A percentile compares a stretch with the other conserved stretches of the same genome.
Evolutionary conservation across 192 early-diverging fungal genomes (phyloP).

Genomic region (Lobosporangium transversale): DNA sequence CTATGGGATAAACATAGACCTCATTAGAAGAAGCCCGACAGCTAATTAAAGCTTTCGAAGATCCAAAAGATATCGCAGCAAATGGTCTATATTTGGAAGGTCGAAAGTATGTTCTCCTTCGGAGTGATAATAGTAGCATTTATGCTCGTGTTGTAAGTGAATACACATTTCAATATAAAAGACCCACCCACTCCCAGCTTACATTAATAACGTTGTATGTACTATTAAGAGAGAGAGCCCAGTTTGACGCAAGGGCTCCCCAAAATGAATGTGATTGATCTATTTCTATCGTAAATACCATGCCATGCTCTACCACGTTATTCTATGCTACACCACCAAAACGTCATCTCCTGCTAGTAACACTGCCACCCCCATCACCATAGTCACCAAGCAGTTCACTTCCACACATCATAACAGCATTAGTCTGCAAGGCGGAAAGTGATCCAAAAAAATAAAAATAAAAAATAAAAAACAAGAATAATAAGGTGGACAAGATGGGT

Average conservation of each 20-base stretch:
- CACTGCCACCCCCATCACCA: too few species aligned
- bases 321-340: too few species aligned
- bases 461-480: not conserved
- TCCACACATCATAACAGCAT: too few species aligned
- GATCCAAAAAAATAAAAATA: not conserved
- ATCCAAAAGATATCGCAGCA: slow-evolving; percentile 65
- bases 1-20: too few species aligned
- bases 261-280: too few species aligned
- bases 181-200: too few species aligned
- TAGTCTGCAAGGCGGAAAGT: not conserved
- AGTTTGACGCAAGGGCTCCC: slow-evolving; percentile 1
- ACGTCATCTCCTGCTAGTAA: too few species aligned
- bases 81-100: slow-evolving; percentile 75
- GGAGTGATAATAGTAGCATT: slow-evolving; percentile 74
- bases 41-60: slow-evolving; percentile 70
- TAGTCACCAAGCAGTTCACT: too few species aligned
- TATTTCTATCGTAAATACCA: slow-evolving; percentile 2
- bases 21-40: slow-evolving; percentile 61
- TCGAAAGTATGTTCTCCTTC: slow-evolving; percentile 78
- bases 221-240: too few species aligned
- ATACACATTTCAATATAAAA: not conserved
- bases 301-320: too few species aligned
- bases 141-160: slow-evolving; percentile 79
- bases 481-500: not conserved
- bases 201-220: too few species aligned